phyloP scores from a whole-genome alignment of 495 filamentous ascomycete species.

The Xeromyces bisporus region DNA sequence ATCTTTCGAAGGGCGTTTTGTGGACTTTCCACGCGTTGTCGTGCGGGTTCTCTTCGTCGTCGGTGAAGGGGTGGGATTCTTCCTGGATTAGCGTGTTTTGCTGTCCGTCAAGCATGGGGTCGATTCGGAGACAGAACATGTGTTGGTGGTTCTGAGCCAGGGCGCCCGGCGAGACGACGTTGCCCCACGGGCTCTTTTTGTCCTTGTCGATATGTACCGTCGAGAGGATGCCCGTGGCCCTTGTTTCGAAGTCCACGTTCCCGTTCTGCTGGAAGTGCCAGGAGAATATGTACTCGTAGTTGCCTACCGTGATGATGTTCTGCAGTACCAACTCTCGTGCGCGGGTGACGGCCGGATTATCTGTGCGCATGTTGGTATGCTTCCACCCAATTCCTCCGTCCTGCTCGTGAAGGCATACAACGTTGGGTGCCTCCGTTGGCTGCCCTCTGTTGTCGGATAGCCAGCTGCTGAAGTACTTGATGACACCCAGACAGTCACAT shows the following conservation, averaged over 20 bases:
- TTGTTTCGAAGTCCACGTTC: constrained; percentile 60
- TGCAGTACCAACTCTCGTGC: constrained; percentile 45
- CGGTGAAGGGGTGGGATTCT: constrained; percentile 51
- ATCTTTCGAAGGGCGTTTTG: constrained; percentile 36
- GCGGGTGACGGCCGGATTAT: constrained; percentile 37
- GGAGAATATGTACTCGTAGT: constrained; percentile 77
- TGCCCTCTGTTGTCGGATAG: constrained; percentile 35
- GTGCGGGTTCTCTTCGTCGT: constrained; percentile 52
- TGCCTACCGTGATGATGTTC: constrained; percentile 61
- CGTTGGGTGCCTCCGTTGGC: constrained; percentile 35
- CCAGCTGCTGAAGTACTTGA: constrained; percentile 44
- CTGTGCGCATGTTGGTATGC: constrained; percentile 50
- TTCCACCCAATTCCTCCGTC: constrained; percentile 54
- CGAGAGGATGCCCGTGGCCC: constrained; percentile 74
- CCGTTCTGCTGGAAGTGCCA: constrained; percentile 75
- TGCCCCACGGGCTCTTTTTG: constrained; percentile 50
- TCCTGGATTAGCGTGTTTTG: constrained; percentile 50
- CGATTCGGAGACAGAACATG: constrained; percentile 73
- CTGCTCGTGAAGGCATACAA: constrained; percentile 49
- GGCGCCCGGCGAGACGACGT: constrained; percentile 69
- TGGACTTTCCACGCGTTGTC: constrained; percentile 53
- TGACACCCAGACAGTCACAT: constrained; percentile 49
- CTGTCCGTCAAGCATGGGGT: constrained; percentile 63
- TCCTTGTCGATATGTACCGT: constrained; percentile 51
- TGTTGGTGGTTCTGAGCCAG: constrained; percentile 72